phyloP scores from a whole-genome alignment of 2,329 filamentous ascomycete genomes.

The Lomentospora prolificans region DNA sequence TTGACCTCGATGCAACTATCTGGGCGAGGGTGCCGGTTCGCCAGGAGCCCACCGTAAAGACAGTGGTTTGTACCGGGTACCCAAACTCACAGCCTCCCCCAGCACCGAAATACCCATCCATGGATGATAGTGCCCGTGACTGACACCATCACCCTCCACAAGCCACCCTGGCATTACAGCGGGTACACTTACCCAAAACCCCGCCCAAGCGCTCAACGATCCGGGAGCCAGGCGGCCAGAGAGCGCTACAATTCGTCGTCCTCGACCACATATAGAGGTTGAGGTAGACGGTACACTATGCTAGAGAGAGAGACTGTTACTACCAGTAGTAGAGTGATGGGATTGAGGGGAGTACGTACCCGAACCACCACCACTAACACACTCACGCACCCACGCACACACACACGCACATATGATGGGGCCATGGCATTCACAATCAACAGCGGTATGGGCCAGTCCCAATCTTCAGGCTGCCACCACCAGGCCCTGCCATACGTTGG shows the following conservation, averaged over 20 bases:
- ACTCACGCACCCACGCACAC: no score
- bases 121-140: background rate
- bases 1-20: no score
- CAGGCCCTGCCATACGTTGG: background rate
- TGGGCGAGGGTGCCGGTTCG: no score
- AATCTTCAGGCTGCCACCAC: conserved; percentile 1
- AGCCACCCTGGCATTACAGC: background rate
- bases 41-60: no score
- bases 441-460: background rate
- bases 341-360: conserved; percentile 2
- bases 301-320: background rate
- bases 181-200: background rate
- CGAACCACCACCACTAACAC: background rate
- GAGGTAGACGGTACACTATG: background rate
- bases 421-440: no score
- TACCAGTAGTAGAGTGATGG: no score
- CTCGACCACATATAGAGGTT: no score
- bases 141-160: background rate
- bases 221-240: background rate
- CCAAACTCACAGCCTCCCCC: background rate
- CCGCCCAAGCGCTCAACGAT: background rate
- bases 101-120: background rate
- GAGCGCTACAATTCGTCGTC: background rate
- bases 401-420: no score
- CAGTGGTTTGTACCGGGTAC: background rate